Evolutionary conservation across 768 basidiomycete species (phyloP).

Genomic region (Pisolithus orientalis): DNA sequence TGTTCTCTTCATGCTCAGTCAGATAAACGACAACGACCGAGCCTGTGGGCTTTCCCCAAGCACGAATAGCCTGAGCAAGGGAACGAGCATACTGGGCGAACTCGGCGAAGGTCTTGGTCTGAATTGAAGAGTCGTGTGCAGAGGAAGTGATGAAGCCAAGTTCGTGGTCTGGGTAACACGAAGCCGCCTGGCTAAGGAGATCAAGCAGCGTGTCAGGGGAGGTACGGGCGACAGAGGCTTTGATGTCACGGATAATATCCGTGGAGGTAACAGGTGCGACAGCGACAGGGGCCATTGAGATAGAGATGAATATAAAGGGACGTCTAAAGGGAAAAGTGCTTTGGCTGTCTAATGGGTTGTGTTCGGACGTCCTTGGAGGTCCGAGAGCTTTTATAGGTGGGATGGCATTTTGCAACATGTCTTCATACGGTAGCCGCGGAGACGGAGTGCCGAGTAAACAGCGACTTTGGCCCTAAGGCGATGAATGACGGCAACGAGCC

Average conservation of each 20-base stretch:
- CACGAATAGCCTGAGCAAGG: conserved; percentile 6
- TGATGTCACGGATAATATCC: conserved; percentile 8
- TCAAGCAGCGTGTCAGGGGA: conserved; percentile 5
- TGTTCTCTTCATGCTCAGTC: conserved; percentile 29
- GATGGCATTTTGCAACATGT: neutral
- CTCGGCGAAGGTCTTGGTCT: conserved; percentile 2
- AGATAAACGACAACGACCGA: conserved; percentile 17
- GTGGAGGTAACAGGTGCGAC: conserved; percentile 7
- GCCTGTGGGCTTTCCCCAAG: conserved; percentile 7
- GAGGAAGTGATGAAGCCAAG: conserved; percentile 9
- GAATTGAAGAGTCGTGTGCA: conserved; percentile 11
- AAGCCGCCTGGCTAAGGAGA: conserved; percentile 5
- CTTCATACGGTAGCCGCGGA: neutral
- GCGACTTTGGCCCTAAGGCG: conserved; percentile 3
- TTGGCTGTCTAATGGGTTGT: conserved; percentile 3
- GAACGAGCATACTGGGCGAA: conserved; percentile 8
- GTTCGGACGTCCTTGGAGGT: conserved; percentile 2
- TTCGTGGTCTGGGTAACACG: conserved; percentile 3
- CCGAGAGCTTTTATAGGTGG: conserved; percentile 17
- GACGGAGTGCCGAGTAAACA: neutral
- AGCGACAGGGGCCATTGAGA: conserved; percentile 14
- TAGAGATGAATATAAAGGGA: neutral
- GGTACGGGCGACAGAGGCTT: neutral
- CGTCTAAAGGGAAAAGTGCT: neutral
- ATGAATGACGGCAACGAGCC: neutral